phyloP scores from a whole-genome alignment of 2,329 filamentous ascomycete genomes.

The Apiospora kogelbergensis region DNA sequence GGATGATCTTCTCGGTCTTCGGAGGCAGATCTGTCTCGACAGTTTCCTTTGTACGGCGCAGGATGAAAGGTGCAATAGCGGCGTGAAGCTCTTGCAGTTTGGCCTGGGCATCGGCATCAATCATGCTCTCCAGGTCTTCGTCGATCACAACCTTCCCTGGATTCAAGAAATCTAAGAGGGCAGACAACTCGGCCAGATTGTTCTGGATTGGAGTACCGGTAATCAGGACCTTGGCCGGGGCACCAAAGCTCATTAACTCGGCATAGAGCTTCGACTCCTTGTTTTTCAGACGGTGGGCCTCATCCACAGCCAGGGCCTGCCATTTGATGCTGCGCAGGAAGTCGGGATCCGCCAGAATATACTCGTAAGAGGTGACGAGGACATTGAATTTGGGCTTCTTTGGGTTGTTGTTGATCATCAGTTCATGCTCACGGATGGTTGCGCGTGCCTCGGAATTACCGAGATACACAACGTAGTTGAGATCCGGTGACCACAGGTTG shows the following conservation, averaged over 20 bases:
- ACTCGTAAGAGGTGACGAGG: conserved; percentile 97
- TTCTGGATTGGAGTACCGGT: conserved; percentile 98
- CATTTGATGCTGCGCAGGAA: conserved; percentile 92
- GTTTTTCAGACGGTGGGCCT: conserved; percentile 96
- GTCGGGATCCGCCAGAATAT: conserved; percentile 80
- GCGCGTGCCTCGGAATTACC: conserved; percentile 83
- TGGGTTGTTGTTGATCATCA: conserved; percentile 81
- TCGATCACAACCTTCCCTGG: conserved; percentile 92
- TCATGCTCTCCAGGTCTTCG: conserved; percentile 80
- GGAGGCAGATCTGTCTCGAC: conserved; percentile 95
- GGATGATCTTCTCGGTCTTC: conserved; percentile 98
- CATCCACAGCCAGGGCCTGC: conserved; percentile 95
- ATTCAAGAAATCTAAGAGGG: conserved; percentile 93
- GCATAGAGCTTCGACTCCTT: conserved; percentile 90
- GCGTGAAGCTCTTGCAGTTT: conserved; percentile 85
- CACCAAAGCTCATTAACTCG: conserved; percentile 80
- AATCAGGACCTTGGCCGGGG: conserved; percentile 87
- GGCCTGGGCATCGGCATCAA: conserved; percentile 75
- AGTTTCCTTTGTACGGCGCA: conserved; percentile 94
- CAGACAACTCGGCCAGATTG: conserved; percentile 87
- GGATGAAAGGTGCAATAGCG: conserved; percentile 89
- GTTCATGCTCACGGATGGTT: conserved; percentile 87
- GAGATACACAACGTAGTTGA: conserved; percentile 97
- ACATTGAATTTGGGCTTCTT: conserved; percentile 95
- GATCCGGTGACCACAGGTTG: conserved; percentile 90